Conservation (phyloP, 2,329 filamentous ascomycete species). For the Paraphaeosphaeria sporulosa region DNA sequence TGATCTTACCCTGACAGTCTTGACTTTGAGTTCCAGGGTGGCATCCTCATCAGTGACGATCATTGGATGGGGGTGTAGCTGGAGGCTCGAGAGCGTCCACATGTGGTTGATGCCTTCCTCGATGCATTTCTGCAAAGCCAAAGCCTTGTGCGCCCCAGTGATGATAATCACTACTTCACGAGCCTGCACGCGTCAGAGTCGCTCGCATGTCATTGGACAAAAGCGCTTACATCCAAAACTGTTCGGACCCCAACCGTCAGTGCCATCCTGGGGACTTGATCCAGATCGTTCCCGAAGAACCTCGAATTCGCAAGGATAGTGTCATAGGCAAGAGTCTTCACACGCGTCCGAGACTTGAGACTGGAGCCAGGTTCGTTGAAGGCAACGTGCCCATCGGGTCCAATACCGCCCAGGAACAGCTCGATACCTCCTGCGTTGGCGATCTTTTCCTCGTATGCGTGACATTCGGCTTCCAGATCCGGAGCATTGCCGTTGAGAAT, state of each 20-base stretch:
- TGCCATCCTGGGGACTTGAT: slow-evolving; percentile 79
- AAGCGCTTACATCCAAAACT: slow-evolving; percentile 67
- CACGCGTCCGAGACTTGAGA: slow-evolving; percentile 77
- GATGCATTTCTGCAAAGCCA: slow-evolving; percentile 80
- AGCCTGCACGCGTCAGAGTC: slow-evolving; percentile 9
- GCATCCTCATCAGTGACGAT: slow-evolving; percentile 83
- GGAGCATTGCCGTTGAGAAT: slow-evolving; percentile 82
- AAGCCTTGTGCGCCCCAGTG: slow-evolving; percentile 79
- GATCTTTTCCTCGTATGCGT: slow-evolving; percentile 81
- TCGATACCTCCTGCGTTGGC: slow-evolving; percentile 79
- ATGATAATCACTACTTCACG: slow-evolving; percentile 82
- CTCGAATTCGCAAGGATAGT: slow-evolving; percentile 85
- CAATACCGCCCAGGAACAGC: slow-evolving; percentile 84
- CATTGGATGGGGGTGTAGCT: slow-evolving; percentile 82
- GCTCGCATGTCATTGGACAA: background rate
- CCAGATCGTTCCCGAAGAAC: slow-evolving; percentile 80
- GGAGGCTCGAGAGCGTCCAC: slow-evolving; percentile 85
- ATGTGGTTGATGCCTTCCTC: slow-evolving; percentile 87
- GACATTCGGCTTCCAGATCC: slow-evolving; percentile 78
- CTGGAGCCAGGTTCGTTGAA: slow-evolving; percentile 91
- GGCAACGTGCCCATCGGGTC: slow-evolving; percentile 85
- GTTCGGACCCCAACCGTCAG: slow-evolving; percentile 86
- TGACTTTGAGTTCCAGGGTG: slow-evolving; percentile 57
- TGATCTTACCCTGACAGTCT: slow-evolving; percentile 49
- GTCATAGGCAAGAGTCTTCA: slow-evolving; percentile 87